phyloP scores from a whole-genome alignment of 1,284 basidiomycete genomes.

The Xerocomus amazonicus region DNA sequence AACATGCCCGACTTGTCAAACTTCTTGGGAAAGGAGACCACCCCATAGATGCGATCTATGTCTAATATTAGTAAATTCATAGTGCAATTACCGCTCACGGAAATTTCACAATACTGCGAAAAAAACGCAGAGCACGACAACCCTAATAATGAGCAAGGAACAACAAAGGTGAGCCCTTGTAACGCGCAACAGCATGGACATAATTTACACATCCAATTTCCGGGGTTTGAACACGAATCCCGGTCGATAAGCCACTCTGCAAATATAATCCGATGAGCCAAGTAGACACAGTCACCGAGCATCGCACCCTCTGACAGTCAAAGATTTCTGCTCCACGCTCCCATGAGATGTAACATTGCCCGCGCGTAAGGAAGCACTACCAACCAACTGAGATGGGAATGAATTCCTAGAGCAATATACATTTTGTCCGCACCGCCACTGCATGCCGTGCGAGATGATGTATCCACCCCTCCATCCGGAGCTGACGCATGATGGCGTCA shows the following conservation, averaged over 20 bases:
- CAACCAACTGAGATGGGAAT: slow-evolving; percentile 29
- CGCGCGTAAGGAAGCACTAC: slow-evolving; percentile 46
- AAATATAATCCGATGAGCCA: slow-evolving; percentile 8
- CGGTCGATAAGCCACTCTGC: slow-evolving; percentile 19
- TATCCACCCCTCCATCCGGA: slow-evolving; percentile 34
- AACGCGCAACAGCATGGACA: slow-evolving; percentile 11
- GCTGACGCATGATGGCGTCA: slow-evolving; percentile 46
- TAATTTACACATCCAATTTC: slow-evolving; percentile 31
- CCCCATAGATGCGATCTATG: slow-evolving; percentile 25
- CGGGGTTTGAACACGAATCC: slow-evolving; percentile 24
- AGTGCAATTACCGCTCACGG: slow-evolving; percentile 32
- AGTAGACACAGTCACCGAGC: slow-evolving; percentile 14
- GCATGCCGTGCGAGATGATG: slow-evolving; percentile 49
- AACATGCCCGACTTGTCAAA: slow-evolving; percentile 22
- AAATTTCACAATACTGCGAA: slow-evolving; percentile 31
- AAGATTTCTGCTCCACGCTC: slow-evolving; percentile 51
- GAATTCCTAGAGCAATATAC: slow-evolving; percentile 26
- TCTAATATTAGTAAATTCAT: slow-evolving; percentile 26
- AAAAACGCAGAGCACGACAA: slow-evolving; percentile 29
- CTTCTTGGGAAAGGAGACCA: slow-evolving; percentile 21
- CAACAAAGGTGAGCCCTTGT: slow-evolving; percentile 4
- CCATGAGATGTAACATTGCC: slow-evolving; percentile 54
- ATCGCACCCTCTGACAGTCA: slow-evolving; percentile 33
- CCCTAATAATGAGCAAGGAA: slow-evolving; percentile 11
- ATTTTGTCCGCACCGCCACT: slow-evolving; percentile 39